Base-by-base conservation (phyloP, 495 filamentous ascomycete species). In the Sordaria brevicollis region DNA sequence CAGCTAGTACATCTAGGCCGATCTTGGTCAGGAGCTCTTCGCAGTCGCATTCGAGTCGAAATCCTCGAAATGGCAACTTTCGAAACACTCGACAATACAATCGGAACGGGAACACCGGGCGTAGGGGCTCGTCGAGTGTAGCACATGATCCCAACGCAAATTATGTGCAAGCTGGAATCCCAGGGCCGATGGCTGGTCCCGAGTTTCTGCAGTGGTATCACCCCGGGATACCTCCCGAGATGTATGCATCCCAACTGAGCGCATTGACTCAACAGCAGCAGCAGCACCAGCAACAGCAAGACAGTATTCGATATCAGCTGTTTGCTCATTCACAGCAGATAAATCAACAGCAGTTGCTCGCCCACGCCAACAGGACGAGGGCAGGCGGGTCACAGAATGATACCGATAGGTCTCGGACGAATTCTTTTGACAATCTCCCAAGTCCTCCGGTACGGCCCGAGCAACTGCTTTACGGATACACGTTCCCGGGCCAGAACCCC, bases 11-110 rank as follows among this genome's bases (percentile, higher is more conserved):
- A 81, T 73, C 84, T 71, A 75, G 82, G 35, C 81, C 84, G 76
- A 68, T 82, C 25, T 74, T 84, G 17, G 43, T 86, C 35, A 83
- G 87, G 65, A 87, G 85, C 73, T 79, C 82, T 31, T 88, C 85
- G 34, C 82, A 87, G 49, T 81, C 83, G 67, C 73, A 80, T 33
- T 17, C 74, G 13, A 76, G 75, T 37, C 83, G 86, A 66, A 86
- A 86, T 15, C 83, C 87, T 31, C 75, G 89, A 57, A 87, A 88
- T 65, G 86, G 87, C n/a, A 80, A 85, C 17, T 87, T 85, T 78
- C 83, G 88, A 41, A 84, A 85, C 39, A 83, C 83, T 66, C 84
- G 88, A 70, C 83, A 86, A 17, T 88, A 85, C 43, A 84, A 85
- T 71, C 84, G 88, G 6, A 31, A 31, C 49, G 49, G 49, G 15